A percentile compares a stretch with the other conserved stretches of the same genome.
Conservation (phyloP, 129 eudicot species). For the Flaveria robusta region DNA sequence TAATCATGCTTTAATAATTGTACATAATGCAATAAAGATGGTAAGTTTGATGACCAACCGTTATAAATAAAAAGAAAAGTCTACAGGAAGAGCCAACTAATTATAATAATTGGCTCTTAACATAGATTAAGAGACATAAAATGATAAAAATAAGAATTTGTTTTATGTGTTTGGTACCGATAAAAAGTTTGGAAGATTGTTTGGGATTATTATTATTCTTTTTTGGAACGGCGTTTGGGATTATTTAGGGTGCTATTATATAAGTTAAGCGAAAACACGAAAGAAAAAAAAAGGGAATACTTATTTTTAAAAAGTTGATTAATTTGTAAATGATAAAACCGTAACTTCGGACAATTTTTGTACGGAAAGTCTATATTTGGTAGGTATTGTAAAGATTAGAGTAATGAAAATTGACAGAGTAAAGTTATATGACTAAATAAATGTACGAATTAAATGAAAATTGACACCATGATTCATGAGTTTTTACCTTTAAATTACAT, state of each 20-base stretch:
- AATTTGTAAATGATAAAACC: not conserved
- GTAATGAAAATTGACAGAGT: not conserved
- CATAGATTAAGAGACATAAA: constrained; percentile 17
- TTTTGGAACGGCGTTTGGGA: not conserved
- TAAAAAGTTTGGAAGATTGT: not conserved
- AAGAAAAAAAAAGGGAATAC: not conserved
- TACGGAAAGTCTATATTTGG: not conserved
- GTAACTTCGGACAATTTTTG: not conserved
- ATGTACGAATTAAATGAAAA: too few species aligned
- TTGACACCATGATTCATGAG: not conserved
- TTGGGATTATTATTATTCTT: not conserved
- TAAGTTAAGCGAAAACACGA: not conserved
- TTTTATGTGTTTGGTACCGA: constrained; percentile 17
- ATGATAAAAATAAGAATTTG: not conserved
- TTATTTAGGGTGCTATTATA: not conserved
- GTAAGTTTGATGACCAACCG: not conserved
- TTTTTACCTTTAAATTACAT: not conserved
- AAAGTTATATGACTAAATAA: too few species aligned
- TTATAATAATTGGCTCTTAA: constrained; percentile 15
- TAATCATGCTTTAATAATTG: constrained; percentile 1
- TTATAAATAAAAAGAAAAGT: not conserved
- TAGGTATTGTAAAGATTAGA: not conserved
- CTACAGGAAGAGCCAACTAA: constrained; percentile 16
- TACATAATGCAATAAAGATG: not conserved
- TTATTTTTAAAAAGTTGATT: not conserved